phyloP scores from a whole-genome alignment of 2,329 filamentous ascomycete species.

The Pyricularia sp. region DNA sequence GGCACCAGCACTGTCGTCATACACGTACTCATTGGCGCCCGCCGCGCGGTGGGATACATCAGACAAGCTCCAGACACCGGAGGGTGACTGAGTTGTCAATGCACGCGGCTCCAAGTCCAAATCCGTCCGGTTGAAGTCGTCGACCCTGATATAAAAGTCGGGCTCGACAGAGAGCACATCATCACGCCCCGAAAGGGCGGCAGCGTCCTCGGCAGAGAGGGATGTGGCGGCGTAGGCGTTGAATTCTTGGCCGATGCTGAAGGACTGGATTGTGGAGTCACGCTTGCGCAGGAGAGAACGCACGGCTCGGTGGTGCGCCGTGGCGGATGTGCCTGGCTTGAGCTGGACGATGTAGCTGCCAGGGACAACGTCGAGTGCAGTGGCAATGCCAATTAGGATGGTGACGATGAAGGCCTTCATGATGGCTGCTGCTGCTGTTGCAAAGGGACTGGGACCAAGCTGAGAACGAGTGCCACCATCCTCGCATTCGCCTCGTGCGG shows the following conservation, averaged over 20 bases:
- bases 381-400: not conserved
- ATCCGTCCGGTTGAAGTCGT: slow-evolving; percentile 11
- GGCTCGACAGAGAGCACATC: slow-evolving; percentile 31
- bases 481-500: not conserved
- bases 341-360: slow-evolving; percentile 37
- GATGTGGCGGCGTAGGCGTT: slow-evolving; percentile 31
- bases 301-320: slow-evolving; percentile 21
- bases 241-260: slow-evolving; percentile 21
- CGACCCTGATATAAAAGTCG: slow-evolving; percentile 21
- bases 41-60: slow-evolving; percentile 37
- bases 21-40: slow-evolving; percentile 33
- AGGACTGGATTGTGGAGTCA: slow-evolving; percentile 18
- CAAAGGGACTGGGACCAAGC: not conserved
- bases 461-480: not conserved
- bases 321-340: slow-evolving; percentile 23
- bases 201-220: slow-evolving; percentile 28
- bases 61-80: slow-evolving; percentile 41
- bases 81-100: slow-evolving; percentile 40
- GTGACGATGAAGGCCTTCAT: not conserved
- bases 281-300: slow-evolving; percentile 17
- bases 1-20: slow-evolving; percentile 40
- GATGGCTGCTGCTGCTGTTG: not conserved
- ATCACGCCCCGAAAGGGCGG: slow-evolving; percentile 19
- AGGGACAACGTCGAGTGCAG: slow-evolving; percentile 12
- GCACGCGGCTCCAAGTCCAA: slow-evolving; percentile 29